Evolutionary conservation across 345 rosid species (phyloP), one percentile per base, ranked within the genome.

Genomic region (Citropsis articulata): DNA sequence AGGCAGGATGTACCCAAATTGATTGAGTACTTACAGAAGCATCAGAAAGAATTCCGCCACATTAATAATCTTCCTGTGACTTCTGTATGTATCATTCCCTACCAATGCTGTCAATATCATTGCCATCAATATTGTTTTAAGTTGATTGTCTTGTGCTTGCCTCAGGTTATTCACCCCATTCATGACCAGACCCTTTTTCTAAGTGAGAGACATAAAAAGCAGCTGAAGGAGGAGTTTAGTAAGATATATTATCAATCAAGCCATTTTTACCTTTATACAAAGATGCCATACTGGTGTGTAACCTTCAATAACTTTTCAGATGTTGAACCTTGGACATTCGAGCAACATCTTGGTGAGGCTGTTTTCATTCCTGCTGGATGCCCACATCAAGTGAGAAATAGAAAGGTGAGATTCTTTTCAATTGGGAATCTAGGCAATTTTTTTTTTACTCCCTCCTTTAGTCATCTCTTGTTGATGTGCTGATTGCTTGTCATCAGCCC

Each of bases 371-470:
- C 91, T 2, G 91, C 91, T 45, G 90, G 91, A 75, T 89, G 91
- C 69, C 91, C 91, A 4, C 91, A 89, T 82, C 91, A 87, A 87
- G 91, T 89, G 65, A 87, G 91, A 83, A 89, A 89, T 78, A 80
- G 85, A 84, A 76, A 87, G 86, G 91, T 89, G 56, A 78, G 66
- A 12, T 7, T 75, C 59, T 25, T 80, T 4, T 24, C 40, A 65
- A 42, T 21, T 21, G 42, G 18, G 33, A 38, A 28, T 53, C 40
- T 31, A 55, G 10, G 18, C 24, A 28, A 13, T 33, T 57, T 53
- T 9, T 35, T 56, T 56, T 53, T 9, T 24, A 2, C 48, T 33
- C 14, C n/a, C 18, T 56, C 57, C 36, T 35, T 5, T 55, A 48
- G 13, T 79, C 36, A 28, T 70, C 42, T 33, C 61, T 36, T 68